Conservation (phyloP, 2,329 filamentous ascomycete species). For the Monosporascus ibericus region DNA sequence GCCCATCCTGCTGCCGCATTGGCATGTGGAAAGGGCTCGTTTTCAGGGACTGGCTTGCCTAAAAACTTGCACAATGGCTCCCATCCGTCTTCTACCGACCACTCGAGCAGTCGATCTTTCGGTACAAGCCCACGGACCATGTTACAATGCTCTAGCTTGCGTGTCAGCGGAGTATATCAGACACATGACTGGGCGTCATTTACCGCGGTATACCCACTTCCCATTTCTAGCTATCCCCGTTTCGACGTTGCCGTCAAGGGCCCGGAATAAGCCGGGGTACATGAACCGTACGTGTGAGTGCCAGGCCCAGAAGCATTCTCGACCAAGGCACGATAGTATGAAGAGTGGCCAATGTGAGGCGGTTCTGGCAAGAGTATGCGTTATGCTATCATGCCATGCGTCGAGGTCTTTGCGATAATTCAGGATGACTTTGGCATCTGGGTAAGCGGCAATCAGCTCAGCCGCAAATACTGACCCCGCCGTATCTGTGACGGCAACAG, state of each 20-base stretch:
- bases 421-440: constrained; percentile 42
- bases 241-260: constrained; percentile 21
- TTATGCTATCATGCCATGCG: constrained; percentile 31
- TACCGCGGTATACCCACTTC: constrained; percentile 22
- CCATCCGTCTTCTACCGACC: neutral
- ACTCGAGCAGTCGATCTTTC: neutral
- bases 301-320: constrained; percentile 28
- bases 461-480: constrained; percentile 33
- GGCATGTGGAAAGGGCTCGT: neutral
- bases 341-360: constrained; percentile 23
- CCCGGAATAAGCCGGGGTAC: constrained; percentile 24
- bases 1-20: too few species aligned
- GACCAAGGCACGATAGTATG: constrained; percentile 20
- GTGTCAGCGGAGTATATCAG: neutral
- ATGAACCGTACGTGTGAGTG: constrained; percentile 24
- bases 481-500: constrained; percentile 34
- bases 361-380: constrained; percentile 18
- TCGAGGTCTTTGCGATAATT: constrained; percentile 32
- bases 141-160: neutral
- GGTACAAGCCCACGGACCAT: neutral
- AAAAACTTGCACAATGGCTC: constrained; percentile 6
- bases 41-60: constrained; percentile 1
- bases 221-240: constrained; percentile 21
- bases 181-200: neutral
- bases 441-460: constrained; percentile 40